Evolutionary conservation across 257 asterid genomes (phyloP).

Genomic region (Solanum dulcamara): DNA sequence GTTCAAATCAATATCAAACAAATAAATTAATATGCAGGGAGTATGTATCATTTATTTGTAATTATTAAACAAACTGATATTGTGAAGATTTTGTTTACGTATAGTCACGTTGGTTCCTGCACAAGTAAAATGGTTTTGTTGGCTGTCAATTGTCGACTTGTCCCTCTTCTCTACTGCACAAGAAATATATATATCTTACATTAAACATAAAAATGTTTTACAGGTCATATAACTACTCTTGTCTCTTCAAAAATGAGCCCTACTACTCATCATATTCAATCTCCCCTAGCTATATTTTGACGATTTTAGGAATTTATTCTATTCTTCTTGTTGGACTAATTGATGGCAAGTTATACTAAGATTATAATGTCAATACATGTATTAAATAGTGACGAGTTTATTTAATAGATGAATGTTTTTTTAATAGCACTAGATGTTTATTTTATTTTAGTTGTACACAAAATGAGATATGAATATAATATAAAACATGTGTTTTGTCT

Average conservation of each 20-base stretch:
- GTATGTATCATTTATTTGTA: not conserved
- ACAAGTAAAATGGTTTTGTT: slow-evolving; percentile 15
- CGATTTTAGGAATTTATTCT: not conserved
- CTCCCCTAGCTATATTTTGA: not conserved
- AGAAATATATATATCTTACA: not conserved
- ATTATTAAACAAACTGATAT: not conserved
- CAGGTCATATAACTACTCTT: not conserved
- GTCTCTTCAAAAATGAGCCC: not conserved
- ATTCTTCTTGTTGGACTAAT: not conserved
- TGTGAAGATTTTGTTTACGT: slow-evolving; percentile 11
- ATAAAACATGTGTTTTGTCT: not conserved
- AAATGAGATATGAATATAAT: not conserved
- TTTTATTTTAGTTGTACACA: not conserved
- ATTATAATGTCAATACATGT: not conserved
- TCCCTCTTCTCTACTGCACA: slow-evolving; percentile 4
- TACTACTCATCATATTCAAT: not conserved
- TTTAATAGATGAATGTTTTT: not conserved
- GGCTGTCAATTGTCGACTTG: slow-evolving; percentile 48
- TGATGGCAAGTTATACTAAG: not conserved
- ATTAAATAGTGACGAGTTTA: not conserved
- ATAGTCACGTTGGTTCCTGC: not conserved
- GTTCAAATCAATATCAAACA: not conserved
- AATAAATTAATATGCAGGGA: not conserved
- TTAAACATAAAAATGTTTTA: not conserved
- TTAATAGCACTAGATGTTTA: not conserved